Evolutionary conservation across 1,284 basidiomycete genomes (phyloP).

Genomic region (Omphalotus olearius): DNA sequence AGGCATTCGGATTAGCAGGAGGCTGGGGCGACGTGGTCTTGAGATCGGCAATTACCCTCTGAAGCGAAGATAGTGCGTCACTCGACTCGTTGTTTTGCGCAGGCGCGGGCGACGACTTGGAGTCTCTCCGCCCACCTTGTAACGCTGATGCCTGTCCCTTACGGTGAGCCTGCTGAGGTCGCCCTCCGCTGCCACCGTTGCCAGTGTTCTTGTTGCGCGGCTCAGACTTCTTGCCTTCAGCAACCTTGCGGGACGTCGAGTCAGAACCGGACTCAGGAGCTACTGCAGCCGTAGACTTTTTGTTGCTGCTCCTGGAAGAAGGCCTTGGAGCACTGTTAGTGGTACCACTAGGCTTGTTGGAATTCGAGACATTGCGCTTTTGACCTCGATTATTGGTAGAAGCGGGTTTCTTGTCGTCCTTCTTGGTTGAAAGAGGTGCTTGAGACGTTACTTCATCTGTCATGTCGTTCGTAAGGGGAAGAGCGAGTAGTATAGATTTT

Average conservation of each 20-base stretch:
- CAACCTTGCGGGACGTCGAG: constrained; percentile 50
- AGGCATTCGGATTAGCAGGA: constrained; percentile 31
- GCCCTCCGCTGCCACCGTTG: constrained; percentile 34
- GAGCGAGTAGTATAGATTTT: constrained; percentile 37
- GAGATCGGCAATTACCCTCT: constrained; percentile 79
- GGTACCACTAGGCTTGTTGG: constrained; percentile 42
- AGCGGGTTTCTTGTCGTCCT: constrained; percentile 64
- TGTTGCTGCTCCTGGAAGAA: constrained; percentile 60
- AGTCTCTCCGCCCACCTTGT: constrained; percentile 43
- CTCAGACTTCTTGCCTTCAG: constrained; percentile 53
- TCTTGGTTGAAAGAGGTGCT: constrained; percentile 52
- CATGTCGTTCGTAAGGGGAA: constrained; percentile 76
- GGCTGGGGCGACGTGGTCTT: constrained; percentile 66
- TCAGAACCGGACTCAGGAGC: constrained; percentile 65
- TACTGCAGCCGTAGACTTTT: constrained; percentile 40
- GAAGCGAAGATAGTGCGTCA: constrained; percentile 74
- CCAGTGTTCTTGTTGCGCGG: constrained; percentile 52
- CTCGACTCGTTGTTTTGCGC: constrained; percentile 48
- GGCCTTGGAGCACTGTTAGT: constrained; percentile 36
- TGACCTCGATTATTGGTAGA: constrained; percentile 43
- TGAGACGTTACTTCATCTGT: constrained; percentile 69
- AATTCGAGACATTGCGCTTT: constrained; percentile 53
- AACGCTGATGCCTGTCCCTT: constrained; percentile 53
- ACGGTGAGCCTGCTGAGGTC: constrained; percentile 42
- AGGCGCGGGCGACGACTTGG: constrained; percentile 41